Percentiles rank a stretch among this genome's conserved stretches.
These are phyloP conservation scores for Hura crepitans DNA, from an alignment of 441 rosid species.

Conservation along the genomic window DNA sequence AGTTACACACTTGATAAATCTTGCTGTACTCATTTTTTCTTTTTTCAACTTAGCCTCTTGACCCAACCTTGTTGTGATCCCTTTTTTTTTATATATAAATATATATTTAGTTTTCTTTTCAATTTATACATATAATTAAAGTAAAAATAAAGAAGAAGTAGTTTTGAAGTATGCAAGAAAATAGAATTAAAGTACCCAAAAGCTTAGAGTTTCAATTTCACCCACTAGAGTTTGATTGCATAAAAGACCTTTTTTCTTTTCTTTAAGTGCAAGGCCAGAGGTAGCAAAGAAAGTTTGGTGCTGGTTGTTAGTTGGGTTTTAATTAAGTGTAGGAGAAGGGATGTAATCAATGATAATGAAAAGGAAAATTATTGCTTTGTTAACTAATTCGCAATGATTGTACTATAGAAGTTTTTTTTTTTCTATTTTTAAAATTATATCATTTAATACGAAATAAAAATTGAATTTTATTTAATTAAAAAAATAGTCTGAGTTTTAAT, in stretches of 20 bases:
- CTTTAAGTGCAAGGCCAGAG: constrained; percentile 61
- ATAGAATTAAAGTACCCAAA: constrained; percentile 28
- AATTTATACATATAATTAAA: constrained; percentile 15
- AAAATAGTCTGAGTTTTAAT: no score
- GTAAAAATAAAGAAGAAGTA: constrained; percentile 15
- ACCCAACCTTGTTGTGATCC: constrained; percentile 1
- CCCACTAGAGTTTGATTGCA: constrained; percentile 31
- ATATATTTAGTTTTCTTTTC: not conserved
- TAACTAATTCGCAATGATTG: constrained; percentile 14
- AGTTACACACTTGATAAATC: constrained; percentile 81
- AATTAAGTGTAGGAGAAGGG: constrained; percentile 50
- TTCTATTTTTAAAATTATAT: no score
- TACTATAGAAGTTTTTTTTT: constrained; percentile 24
- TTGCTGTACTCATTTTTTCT: constrained; percentile 49
- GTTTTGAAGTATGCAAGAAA: constrained; percentile 18
- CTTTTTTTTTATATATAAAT: not conserved
- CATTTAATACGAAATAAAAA: no score
- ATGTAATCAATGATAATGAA: constrained; percentile 26
- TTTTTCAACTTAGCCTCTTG: not conserved
- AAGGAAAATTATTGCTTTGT: constrained; percentile 27
- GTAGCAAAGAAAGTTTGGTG: constrained; percentile 49
- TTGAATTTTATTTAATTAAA: no score
- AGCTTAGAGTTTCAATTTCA: constrained; percentile 17
- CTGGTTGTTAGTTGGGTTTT: constrained; percentile 44
- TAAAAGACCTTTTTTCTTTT: constrained; percentile 31